Conservation (phyloP, 2,329 filamentous ascomycete species). For the Claviceps quebecensis region DNA sequence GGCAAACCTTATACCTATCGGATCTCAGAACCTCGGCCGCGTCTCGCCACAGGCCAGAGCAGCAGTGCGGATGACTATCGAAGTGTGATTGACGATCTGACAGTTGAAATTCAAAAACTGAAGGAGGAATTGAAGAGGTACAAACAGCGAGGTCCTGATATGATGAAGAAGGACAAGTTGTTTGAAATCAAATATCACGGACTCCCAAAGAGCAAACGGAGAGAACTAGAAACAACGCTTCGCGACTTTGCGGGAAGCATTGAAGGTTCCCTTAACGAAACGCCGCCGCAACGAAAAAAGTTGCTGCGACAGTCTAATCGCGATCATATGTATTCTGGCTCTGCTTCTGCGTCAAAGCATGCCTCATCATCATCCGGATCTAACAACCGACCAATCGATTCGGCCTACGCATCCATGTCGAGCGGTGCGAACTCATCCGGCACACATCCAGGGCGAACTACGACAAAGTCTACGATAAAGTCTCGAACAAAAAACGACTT, state of each 20-base stretch:
- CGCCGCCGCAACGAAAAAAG: conserved; percentile 28
- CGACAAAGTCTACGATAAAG: conserved; percentile 19
- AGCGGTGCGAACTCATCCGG: conserved; percentile 32
- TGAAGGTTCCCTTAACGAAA: conserved; percentile 31
- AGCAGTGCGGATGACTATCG: conserved; percentile 63
- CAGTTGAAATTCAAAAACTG: conserved; percentile 67
- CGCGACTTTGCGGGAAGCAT: conserved; percentile 56
- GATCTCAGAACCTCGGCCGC: conserved; percentile 14
- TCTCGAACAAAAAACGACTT: conserved; percentile 32
- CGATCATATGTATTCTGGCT: conserved; percentile 25
- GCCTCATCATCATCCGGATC: conserved; percentile 38
- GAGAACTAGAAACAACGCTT: conserved; percentile 60
- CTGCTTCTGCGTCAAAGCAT: conserved; percentile 34
- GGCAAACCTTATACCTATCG: conserved; percentile 18
- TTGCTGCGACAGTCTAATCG: conserved; percentile 24
- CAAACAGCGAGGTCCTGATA: conserved; percentile 50
- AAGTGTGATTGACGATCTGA: conserved; percentile 77
- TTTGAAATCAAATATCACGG: conserved; percentile 75
- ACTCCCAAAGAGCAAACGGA: conserved; percentile 56
- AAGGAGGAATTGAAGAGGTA: conserved; percentile 61
- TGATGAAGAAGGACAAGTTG: conserved; percentile 59
- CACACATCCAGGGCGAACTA: conserved; percentile 23
- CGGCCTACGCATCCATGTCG: conserved; percentile 57
- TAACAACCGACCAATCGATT: conserved; percentile 40
- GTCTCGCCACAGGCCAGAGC: conserved; percentile 26